Evolutionary conservation across 2,329 filamentous ascomycete genomes (phyloP).

Genomic region (Teratosphaeriaceae sp.): DNA sequence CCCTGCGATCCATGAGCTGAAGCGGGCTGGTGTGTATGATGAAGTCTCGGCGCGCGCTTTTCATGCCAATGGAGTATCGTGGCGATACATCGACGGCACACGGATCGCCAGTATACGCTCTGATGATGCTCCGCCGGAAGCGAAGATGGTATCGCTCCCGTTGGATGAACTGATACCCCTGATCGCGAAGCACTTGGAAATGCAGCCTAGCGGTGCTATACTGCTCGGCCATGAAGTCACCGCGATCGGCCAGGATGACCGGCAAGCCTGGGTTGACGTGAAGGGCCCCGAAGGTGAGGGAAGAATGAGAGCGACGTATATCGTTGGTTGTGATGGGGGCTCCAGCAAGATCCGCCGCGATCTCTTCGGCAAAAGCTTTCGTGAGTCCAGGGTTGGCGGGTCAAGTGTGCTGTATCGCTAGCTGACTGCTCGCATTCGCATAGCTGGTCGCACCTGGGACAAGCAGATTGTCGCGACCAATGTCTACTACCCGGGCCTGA

Average conservation of each 20-base stretch:
- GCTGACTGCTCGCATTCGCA: no score
- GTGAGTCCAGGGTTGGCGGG: no score
- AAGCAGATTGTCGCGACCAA: conserved; percentile 34
- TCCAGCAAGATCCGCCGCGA: conserved; percentile 14
- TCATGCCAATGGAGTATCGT: conserved; percentile 14
- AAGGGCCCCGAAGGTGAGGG: conserved; percentile 11
- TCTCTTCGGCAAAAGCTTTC: conserved; percentile 16
- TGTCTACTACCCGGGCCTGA: conserved; percentile 28
- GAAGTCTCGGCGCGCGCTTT: conserved; percentile 20
- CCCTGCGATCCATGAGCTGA: conserved; percentile 31
- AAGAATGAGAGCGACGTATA: conserved; percentile 14
- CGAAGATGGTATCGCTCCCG: conserved; percentile 12
- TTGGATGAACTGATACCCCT: conserved; percentile 15
- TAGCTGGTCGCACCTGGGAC: conserved; percentile 16
- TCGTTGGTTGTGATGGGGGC: conserved; percentile 20
- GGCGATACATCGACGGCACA: conserved; percentile 14
- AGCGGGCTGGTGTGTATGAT: conserved; percentile 28
- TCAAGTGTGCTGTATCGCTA: no score
- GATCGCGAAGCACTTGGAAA: conserved; percentile 13
- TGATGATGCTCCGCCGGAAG: conserved; percentile 7
- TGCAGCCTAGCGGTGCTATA: conserved; percentile 10
- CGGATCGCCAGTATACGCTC: conserved; percentile 11
- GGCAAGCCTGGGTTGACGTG: conserved; percentile 16
- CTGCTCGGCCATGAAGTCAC: conserved; percentile 13
- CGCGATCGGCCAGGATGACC: conserved; percentile 15